Conservation (phyloP, 805 yeast species). For the Ogataea chonburiensis region DNA sequence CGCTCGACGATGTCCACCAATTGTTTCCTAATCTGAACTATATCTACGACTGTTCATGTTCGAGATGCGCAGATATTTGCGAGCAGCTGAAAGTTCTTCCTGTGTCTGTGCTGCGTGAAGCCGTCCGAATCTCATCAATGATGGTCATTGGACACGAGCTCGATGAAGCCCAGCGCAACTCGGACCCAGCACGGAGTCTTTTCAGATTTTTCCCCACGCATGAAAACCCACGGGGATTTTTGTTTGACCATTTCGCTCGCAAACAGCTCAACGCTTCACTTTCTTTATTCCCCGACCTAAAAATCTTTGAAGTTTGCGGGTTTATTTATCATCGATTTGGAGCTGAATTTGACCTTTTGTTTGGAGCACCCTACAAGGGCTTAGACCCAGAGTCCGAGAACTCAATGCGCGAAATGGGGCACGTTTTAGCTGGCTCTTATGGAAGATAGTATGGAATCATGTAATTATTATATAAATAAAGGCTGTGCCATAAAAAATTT, state of each 20-base stretch:
- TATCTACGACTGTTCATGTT: slow-evolving; percentile 28
- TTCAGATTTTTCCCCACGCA: slow-evolving; percentile 20
- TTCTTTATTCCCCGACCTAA: slow-evolving; percentile 19
- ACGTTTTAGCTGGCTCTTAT: slow-evolving; percentile 24
- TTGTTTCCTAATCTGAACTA: slow-evolving; percentile 32
- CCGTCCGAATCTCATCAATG: slow-evolving; percentile 32
- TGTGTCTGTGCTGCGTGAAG: slow-evolving; percentile 16
- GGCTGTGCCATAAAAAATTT: slow-evolving; percentile 11
- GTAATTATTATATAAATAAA: neutral
- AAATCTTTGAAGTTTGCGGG: slow-evolving; percentile 34
- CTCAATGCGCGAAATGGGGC: slow-evolving; percentile 30
- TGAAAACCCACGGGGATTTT: slow-evolving; percentile 21
- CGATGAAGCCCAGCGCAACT: slow-evolving; percentile 23
- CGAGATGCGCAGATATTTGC: slow-evolving; percentile 21
- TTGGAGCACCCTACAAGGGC: slow-evolving; percentile 26
- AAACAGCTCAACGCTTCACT: slow-evolving; percentile 28
- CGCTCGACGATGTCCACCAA: slow-evolving; percentile 29
- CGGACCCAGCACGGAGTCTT: slow-evolving; percentile 11
- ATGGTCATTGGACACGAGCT: slow-evolving; percentile 34
- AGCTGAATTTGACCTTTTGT: slow-evolving; percentile 22
- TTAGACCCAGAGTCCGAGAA: slow-evolving; percentile 19
- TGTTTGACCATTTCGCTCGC: slow-evolving; percentile 32
- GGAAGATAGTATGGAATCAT: slow-evolving; percentile 4
- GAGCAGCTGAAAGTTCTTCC: slow-evolving; percentile 9
- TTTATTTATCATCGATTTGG: slow-evolving; percentile 25